Evolutionary conservation across 345 rosid genomes (phyloP).

Genomic region (Bruguiera parviflora): DNA sequence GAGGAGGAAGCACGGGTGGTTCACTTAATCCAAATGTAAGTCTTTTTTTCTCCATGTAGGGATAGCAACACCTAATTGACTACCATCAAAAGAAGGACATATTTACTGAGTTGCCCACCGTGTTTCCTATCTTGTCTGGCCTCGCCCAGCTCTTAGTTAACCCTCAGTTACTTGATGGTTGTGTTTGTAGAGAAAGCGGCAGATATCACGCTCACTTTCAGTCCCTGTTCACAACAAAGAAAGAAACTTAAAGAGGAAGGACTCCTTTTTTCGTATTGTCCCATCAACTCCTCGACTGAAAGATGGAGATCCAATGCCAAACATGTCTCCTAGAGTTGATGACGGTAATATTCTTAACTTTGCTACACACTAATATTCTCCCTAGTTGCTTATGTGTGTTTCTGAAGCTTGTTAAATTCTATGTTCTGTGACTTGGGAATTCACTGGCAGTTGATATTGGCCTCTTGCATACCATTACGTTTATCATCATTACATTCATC

Average conservation of each 20-base stretch:
- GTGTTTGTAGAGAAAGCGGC: slow-evolving; percentile 50
- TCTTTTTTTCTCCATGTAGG: slow-evolving; percentile 7
- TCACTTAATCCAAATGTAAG: slow-evolving; percentile 54
- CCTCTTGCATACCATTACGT: not conserved
- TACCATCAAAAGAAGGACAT: not conserved
- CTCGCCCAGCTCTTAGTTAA: not conserved
- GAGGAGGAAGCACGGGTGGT: slow-evolving; percentile 40
- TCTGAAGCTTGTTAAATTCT: not conserved
- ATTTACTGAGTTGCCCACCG: not conserved
- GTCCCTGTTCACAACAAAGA: slow-evolving; percentile 74
- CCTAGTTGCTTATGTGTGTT: not conserved
- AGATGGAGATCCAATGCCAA: slow-evolving; percentile 47
- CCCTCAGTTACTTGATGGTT: not conserved
- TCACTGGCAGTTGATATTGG: not conserved
- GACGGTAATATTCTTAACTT: slow-evolving; percentile 32
- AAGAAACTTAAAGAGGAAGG: slow-evolving; percentile 60
- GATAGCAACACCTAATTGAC: too few relatives aligned
- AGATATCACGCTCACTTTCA: slow-evolving; percentile 76
- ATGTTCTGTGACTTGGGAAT: not conserved
- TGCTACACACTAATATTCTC: not conserved
- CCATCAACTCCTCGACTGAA: slow-evolving; percentile 73
- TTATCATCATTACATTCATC: not conserved
- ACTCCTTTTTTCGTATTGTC: slow-evolving; percentile 85
- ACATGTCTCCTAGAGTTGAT: slow-evolving; percentile 40
- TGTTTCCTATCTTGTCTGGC: too few relatives aligned